These are phyloP conservation scores for Candida hungchunana DNA, from an alignment of 805 yeast species.

Conservation along the genomic window DNA sequence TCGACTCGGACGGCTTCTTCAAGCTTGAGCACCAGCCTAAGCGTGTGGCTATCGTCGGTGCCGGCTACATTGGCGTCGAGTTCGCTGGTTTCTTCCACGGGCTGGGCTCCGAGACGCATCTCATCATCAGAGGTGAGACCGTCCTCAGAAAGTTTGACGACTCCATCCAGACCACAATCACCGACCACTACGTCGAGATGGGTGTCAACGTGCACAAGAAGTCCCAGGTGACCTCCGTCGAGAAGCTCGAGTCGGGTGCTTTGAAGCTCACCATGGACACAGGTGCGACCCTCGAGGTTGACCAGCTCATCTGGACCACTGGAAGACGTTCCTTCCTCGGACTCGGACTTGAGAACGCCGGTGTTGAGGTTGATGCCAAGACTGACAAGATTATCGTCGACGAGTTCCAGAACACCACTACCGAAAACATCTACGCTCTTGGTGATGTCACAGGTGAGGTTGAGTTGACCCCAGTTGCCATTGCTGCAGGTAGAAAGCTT, in stretches of 20 bases:
- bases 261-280: slow-evolving; percentile 43
- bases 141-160: slow-evolving; percentile 87
- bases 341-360: slow-evolving; percentile 73
- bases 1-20: slow-evolving; percentile 89
- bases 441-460: slow-evolving; percentile 94
- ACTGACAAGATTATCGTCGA: slow-evolving; percentile 72
- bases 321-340: slow-evolving; percentile 81
- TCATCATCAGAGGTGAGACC: slow-evolving; percentile 87
- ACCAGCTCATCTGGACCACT: slow-evolving; percentile 85
- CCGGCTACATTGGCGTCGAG: slow-evolving; percentile 97
- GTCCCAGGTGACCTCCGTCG: slow-evolving; percentile 46
- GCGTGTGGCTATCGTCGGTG: slow-evolving; percentile 92
- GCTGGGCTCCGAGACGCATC: slow-evolving; percentile 78
- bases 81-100: slow-evolving; percentile 92
- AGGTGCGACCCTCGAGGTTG: slow-evolving; percentile 53
- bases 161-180: slow-evolving; percentile 70
- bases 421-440: slow-evolving; percentile 69
- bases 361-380: slow-evolving; percentile 56
- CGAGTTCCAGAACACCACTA: slow-evolving; percentile 80
- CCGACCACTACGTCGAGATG: slow-evolving; percentile 72
- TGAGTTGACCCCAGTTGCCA: slow-evolving; percentile 97
- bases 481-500: slow-evolving; percentile 94
- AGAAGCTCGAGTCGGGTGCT: slow-evolving; percentile 44
- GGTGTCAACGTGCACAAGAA: slow-evolving; percentile 81
- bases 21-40: slow-evolving; percentile 79